phyloP scores from a whole-genome alignment of 495 filamentous ascomycete species.

The Annulohypoxylon maeteangense region DNA sequence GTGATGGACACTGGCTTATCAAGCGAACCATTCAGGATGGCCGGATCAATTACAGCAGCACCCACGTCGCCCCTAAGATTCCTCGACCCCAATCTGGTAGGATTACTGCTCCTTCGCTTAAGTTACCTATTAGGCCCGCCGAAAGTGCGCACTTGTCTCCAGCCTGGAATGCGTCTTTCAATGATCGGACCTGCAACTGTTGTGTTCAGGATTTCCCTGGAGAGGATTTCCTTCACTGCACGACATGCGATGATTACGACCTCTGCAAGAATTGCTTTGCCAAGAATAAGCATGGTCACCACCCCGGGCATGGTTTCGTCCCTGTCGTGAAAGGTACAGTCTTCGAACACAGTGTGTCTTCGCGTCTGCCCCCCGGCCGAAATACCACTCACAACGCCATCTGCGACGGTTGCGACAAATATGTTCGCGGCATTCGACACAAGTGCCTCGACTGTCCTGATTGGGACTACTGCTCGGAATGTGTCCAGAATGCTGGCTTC shows the following conservation, averaged over 20 bases:
- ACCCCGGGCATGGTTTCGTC: conserved; percentile 86
- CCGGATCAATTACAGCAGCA: conserved; percentile 82
- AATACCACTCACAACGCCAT: conserved; percentile 84
- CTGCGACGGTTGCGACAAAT: conserved; percentile 94
- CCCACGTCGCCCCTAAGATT: conserved; percentile 77
- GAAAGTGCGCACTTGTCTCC: conserved; percentile 5
- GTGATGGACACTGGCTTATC: conserved; percentile 88
- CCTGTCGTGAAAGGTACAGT: conserved; percentile 66
- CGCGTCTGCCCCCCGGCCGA: conserved; percentile 82
- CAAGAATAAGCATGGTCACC: conserved; percentile 84
- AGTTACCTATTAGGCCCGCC: conserved; percentile 47
- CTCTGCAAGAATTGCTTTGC: conserved; percentile 86
- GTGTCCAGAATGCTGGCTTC: conserved; percentile 70
- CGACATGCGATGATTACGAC: conserved; percentile 87
- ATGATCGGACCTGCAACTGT: conserved; percentile 88
- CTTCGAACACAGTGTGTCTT: conserved; percentile 64
- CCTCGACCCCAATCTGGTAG: conserved; percentile 38
- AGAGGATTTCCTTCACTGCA: conserved; percentile 84
- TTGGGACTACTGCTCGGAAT: conserved; percentile 94
- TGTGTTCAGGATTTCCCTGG: conserved; percentile 84
- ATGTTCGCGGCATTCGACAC: conserved; percentile 89
- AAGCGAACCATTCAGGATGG: conserved; percentile 85
- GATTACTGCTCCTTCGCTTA: not conserved
- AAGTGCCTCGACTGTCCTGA: conserved; percentile 98
- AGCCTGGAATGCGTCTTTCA: conserved; percentile 40